These are phyloP conservation scores for Lathyrus tuberosus DNA, from an alignment of 306 rosid species.

Conservation along the genomic window DNA sequence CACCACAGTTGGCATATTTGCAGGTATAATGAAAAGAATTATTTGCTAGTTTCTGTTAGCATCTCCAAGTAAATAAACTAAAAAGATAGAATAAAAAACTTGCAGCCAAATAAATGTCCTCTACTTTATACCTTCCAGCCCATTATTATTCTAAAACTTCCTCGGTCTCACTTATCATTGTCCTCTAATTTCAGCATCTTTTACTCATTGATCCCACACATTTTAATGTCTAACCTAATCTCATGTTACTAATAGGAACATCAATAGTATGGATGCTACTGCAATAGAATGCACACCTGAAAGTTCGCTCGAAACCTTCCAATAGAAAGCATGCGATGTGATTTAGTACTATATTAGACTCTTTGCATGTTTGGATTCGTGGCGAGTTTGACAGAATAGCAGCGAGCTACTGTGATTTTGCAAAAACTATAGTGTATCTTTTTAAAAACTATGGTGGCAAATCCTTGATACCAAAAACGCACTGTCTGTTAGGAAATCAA, in stretches of 20 bases:
- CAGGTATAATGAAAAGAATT: slow-evolving; percentile 57
- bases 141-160: too few species aligned
- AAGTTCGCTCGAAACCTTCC: slow-evolving; percentile 45
- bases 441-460: too few species aligned
- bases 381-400: too few species aligned
- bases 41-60: too few species aligned
- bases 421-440: too few species aligned
- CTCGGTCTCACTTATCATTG: not conserved
- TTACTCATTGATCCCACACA: slow-evolving; percentile 19
- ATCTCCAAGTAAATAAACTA: too few species aligned
- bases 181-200: slow-evolving; percentile 14
- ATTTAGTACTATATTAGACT: slow-evolving; percentile 12
- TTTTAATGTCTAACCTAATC: slow-evolving; percentile 20
- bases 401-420: too few species aligned
- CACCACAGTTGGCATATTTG: slow-evolving; percentile 78
- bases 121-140: too few species aligned
- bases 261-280: slow-evolving; percentile 88
- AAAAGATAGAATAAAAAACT: too few species aligned
- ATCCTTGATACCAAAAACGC: too few species aligned
- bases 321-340: slow-evolving; percentile 35
- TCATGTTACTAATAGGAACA: slow-evolving; percentile 60
- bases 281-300: slow-evolving; percentile 78
- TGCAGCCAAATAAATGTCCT: too few species aligned
- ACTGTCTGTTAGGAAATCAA: slow-evolving; percentile 1
- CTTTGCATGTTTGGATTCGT: too few species aligned